Evolutionary conservation across 2,329 filamentous ascomycete species (phyloP).

Genomic region (Colletotrichum scovillei): DNA sequence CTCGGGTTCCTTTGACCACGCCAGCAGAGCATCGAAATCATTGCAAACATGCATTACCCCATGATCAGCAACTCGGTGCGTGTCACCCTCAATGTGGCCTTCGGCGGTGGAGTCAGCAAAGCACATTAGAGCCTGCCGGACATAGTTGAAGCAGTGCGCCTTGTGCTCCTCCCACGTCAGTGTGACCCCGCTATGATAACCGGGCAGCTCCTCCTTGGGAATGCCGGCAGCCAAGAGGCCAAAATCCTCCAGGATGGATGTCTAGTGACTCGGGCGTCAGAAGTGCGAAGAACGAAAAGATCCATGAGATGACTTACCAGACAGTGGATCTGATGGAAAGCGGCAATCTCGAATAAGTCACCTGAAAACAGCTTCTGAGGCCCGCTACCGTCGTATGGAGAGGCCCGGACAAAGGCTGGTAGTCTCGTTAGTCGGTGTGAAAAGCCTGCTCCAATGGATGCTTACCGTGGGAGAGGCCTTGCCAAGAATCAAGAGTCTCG

Average conservation of each 20-base stretch:
- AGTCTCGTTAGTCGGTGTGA: background rate
- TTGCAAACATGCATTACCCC: constrained; percentile 1
- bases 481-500: background rate
- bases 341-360: background rate
- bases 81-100: background rate
- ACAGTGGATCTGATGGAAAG: background rate
- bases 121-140: background rate
- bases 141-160: constrained; percentile 6
- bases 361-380: background rate
- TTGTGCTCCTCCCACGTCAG: background rate
- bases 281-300: no score
- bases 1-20: background rate
- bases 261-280: background rate
- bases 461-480: background rate
- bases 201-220: background rate
- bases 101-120: constrained; percentile 1
- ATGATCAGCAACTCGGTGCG: background rate
- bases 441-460: no score
- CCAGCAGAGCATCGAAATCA: background rate
- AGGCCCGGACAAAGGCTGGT: background rate
- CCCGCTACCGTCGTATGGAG: background rate
- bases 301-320: background rate
- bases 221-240: background rate
- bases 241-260: background rate
- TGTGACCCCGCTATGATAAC: background rate